Base-by-base conservation (phyloP, 1,284 basidiomycete genomes). In the Meripilus lineatus region DNA sequence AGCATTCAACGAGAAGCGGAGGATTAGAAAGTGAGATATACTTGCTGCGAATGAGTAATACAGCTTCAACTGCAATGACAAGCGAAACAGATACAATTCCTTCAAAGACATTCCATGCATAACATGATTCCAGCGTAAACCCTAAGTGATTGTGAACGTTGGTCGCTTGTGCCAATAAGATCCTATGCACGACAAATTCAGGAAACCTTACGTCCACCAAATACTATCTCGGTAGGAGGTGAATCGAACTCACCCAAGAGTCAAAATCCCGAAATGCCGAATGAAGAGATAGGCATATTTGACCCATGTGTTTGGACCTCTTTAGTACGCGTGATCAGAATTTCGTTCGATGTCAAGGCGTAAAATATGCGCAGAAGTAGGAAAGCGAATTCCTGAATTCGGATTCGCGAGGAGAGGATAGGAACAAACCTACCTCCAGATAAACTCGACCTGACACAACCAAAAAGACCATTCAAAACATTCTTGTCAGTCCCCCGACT, bases 271-370 rank as follows among this genome's bases (percentile, higher is more conserved):
- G 3, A 40, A 23, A 26, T 50, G 47, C 13, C 50, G 35, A n/a
- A 52, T 39, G 25, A 48, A 52, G 3, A 40, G 38, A 22, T 52
- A 52, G 6, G 40, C 25, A 43, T 45, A 51, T 18, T 49, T 49
- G n/a, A 45, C 25, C 44, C 42, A 51, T 3, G 44, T 40, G 15
- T 32, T 40, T 15, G 47, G 39, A 14, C 32, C 17, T 15, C 50
- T 51, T 8, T n/a, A 18, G 17, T 25, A 14, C 21, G 20, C n/a
- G n/a, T n/a, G n/a, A n/a, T n/a, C n/a, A n/a, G n/a, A n/a, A n/a
- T n/a, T n/a, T n/a, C n/a, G n/a, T n/a, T n/a, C n/a, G n/a, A n/a
- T n/a, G n/a, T n/a, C n/a, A n/a, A n/a, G n/a, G n/a, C n/a, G n/a
- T n/a, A n/a, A n/a, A n/a, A n/a, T n/a, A n/a, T n/a, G n/a, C n/a